Evolutionary conservation across 352 stramenopile genomes (phyloP).

Genomic region (Elongisporangium undulatum): DNA sequence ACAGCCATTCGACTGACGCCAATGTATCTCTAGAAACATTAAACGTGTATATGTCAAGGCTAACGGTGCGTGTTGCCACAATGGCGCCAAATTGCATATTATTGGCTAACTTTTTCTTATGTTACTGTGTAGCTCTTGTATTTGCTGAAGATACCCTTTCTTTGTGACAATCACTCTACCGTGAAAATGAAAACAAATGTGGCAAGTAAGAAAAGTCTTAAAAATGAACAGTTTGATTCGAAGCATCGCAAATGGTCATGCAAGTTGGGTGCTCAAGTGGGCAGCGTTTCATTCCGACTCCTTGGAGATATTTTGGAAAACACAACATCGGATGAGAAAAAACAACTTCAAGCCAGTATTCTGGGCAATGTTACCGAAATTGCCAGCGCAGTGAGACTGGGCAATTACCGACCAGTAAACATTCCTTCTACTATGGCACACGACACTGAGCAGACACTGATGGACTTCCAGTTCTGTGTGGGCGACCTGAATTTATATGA

Average conservation of each 20-base stretch:
- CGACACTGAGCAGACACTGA: neutral
- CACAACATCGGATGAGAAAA: neutral
- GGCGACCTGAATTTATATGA: slow-evolving; percentile 28
- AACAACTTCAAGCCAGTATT: slow-evolving; percentile 3
- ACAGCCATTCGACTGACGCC: neutral
- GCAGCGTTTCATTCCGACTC: slow-evolving; percentile 13
- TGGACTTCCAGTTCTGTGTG: slow-evolving; percentile 36
- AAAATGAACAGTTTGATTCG: neutral
- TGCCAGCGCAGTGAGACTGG: slow-evolving; percentile 24
- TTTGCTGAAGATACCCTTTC: slow-evolving; percentile 28
- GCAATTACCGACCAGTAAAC: slow-evolving; percentile 34
- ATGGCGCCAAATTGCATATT: too few species aligned
- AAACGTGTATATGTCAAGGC: slow-evolving; percentile 17
- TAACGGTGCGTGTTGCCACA: slow-evolving; percentile 20
- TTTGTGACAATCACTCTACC: neutral
- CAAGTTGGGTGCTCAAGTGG: slow-evolving; percentile 25
- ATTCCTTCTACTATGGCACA: slow-evolving; percentile 6
- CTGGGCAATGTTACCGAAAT: slow-evolving; percentile 8
- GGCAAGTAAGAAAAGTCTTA: neutral
- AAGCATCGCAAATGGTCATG: slow-evolving; percentile 8
- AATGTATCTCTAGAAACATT: slow-evolving; percentile 3
- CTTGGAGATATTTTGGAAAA: slow-evolving; percentile 7
- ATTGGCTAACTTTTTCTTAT: too few species aligned
- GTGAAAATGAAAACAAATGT: neutral
- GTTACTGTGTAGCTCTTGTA: slow-evolving; percentile 26